Evolutionary conservation across 805 yeast genomes (phyloP).

Genomic region (Candida palmyrensis): DNA sequence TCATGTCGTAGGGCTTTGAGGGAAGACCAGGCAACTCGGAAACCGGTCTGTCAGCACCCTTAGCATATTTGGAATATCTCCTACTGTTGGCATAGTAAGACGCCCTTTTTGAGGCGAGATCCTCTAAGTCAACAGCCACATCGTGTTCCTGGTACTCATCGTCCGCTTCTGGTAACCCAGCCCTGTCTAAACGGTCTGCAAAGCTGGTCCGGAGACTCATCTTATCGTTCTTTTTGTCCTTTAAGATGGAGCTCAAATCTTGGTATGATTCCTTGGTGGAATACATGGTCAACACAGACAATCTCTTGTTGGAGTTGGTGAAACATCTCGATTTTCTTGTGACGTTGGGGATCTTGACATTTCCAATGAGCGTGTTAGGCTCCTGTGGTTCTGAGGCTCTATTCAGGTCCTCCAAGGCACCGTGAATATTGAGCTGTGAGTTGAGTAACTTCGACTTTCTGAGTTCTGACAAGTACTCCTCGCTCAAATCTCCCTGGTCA

Average conservation of each 20-base stretch:
- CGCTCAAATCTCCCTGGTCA: constrained; percentile 32
- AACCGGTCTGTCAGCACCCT: constrained; percentile 17
- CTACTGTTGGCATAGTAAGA: constrained; percentile 28
- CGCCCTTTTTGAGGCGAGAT: constrained; percentile 32
- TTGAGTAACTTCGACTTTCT: constrained; percentile 40
- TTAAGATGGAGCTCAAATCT: constrained; percentile 44
- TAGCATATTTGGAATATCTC: constrained; percentile 22
- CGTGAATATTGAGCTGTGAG: constrained; percentile 31
- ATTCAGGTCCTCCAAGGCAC: constrained; percentile 6
- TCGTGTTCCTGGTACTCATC: constrained; percentile 28
- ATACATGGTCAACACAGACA: constrained; percentile 66
- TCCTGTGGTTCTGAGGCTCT: constrained; percentile 14
- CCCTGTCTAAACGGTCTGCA: constrained; percentile 37
- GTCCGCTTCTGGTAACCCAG: constrained; percentile 22
- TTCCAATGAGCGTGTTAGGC: constrained; percentile 51
- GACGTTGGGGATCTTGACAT: constrained; percentile 64
- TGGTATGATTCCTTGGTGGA: constrained; percentile 63
- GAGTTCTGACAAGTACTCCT: constrained; percentile 41
- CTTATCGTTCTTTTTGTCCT: constrained; percentile 12
- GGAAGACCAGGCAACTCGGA: constrained; percentile 28
- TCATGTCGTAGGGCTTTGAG: constrained; percentile 5
- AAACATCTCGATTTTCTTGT: constrained; percentile 63
- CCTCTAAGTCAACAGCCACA: constrained; percentile 36
- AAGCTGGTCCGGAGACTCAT: constrained; percentile 34
- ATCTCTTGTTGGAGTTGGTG: constrained; percentile 58